phyloP scores from a whole-genome alignment of 1,284 basidiomycete genomes.

The Irpex lacteus region DNA sequence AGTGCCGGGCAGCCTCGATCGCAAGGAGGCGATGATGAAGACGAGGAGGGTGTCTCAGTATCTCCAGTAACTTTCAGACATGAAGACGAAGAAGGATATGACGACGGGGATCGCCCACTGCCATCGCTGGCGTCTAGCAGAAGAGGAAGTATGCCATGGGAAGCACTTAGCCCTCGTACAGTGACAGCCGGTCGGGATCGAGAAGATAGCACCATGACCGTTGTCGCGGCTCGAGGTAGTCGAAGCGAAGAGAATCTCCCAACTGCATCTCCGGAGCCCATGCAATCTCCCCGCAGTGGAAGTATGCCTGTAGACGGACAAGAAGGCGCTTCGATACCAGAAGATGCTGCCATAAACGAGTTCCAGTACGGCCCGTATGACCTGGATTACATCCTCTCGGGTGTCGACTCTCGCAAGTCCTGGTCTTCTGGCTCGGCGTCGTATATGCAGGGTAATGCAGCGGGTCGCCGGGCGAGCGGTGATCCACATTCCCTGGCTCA shows the following conservation, averaged over 20 bases:
- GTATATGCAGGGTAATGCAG: conserved; percentile 26
- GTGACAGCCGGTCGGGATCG: conserved; percentile 14
- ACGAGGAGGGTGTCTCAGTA: conserved; percentile 39
- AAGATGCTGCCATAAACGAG: conserved; percentile 5
- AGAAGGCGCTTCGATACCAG: neutral
- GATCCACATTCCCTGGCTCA: conserved; percentile 15
- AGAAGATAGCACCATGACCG: conserved; percentile 28
- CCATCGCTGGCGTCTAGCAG: conserved; percentile 14
- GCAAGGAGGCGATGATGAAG: conserved; percentile 17
- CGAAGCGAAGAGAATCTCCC: conserved; percentile 20
- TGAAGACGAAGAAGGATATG: conserved; percentile 16
- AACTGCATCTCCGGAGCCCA: conserved; percentile 4
- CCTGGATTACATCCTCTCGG: conserved; percentile 41
- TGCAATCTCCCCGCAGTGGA: neutral
- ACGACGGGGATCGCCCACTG: conserved; percentile 12
- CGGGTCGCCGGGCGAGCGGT: conserved; percentile 7
- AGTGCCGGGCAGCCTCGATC: conserved; percentile 6
- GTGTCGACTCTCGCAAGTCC: conserved; percentile 26
- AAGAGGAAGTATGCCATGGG: conserved; percentile 26
- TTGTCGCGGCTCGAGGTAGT: conserved; percentile 22
- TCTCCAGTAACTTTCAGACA: conserved; percentile 25
- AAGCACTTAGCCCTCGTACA: conserved; percentile 12
- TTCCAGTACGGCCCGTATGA: conserved; percentile 38
- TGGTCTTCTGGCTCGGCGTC: conserved; percentile 35
- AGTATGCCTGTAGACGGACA: neutral